Conservation (phyloP, 2,329 filamentous ascomycete genomes). For the Diaporthe citrichinensis region DNA sequence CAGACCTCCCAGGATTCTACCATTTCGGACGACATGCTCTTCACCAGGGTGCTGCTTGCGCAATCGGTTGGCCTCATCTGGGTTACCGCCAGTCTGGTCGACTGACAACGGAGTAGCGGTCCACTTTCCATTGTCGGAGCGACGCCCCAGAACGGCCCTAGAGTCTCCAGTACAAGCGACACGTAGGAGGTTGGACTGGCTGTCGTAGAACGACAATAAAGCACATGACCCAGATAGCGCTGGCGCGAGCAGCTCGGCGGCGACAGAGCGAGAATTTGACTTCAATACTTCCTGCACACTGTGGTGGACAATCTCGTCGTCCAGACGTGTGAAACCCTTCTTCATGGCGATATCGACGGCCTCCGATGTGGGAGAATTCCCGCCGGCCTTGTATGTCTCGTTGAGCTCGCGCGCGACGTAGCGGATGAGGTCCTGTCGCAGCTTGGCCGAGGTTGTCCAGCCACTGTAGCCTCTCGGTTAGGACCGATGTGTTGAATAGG, state of each 20-base stretch:
- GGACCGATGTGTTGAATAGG: neutral
- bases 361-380: slow-evolving; percentile 79
- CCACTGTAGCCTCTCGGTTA: slow-evolving; percentile 69
- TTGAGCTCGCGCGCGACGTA: slow-evolving; percentile 96
- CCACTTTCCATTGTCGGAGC: slow-evolving; percentile 87
- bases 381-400: slow-evolving; percentile 84
- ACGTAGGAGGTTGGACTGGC: slow-evolving; percentile 85
- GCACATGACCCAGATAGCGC: slow-evolving; percentile 98
- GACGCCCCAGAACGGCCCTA: slow-evolving; percentile 90
- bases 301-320: slow-evolving; percentile 94
- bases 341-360: slow-evolving; percentile 94
- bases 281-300: slow-evolving; percentile 93
- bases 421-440: slow-evolving; percentile 91
- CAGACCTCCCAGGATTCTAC: slow-evolving; percentile 90
- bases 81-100: slow-evolving; percentile 93
- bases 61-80: slow-evolving; percentile 85
- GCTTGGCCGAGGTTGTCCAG: slow-evolving; percentile 97
- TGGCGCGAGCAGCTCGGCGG: slow-evolving; percentile 91
- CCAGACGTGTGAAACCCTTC: slow-evolving; percentile 87
- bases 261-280: slow-evolving; percentile 88
- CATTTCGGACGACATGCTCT: slow-evolving; percentile 87
- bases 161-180: slow-evolving; percentile 97
- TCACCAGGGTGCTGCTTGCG: slow-evolving; percentile 91
- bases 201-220: slow-evolving; percentile 96
- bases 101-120: slow-evolving; percentile 89